phyloP scores from a whole-genome alignment of 495 filamentous ascomycete genomes.

The Articulospora tetracladia region DNA sequence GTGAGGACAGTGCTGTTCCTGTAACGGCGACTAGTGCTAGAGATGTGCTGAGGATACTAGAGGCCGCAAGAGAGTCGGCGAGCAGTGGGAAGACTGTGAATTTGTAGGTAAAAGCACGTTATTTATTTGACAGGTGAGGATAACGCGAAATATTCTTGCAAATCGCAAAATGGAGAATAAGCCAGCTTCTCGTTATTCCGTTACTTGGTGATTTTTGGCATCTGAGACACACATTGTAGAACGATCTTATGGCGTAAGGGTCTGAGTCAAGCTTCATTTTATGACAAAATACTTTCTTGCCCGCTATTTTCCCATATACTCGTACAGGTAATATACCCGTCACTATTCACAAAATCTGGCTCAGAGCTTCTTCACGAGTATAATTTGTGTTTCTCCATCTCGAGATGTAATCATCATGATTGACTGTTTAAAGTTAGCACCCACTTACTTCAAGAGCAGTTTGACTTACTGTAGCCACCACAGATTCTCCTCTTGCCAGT shows the following conservation, averaged over 20 bases:
- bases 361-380: slow-evolving; percentile 48
- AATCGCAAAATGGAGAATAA: no score
- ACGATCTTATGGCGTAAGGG: no score
- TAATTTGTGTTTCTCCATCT: slow-evolving; percentile 69
- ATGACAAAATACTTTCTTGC: no score
- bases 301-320: no score
- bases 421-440: slow-evolving; percentile 50
- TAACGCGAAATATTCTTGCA: no score
- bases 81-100: slow-evolving; percentile 55
- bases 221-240: no score
- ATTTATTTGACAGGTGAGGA: not conserved
- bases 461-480: slow-evolving; percentile 75
- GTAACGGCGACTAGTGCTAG: slow-evolving; percentile 69
- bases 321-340: not conserved
- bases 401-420: slow-evolving; percentile 82
- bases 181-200: no score
- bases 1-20: slow-evolving; percentile 55
- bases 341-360: slow-evolving; percentile 22
- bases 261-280: no score
- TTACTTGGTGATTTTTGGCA: no score
- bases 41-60: slow-evolving; percentile 71
- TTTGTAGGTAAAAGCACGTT: slow-evolving; percentile 2
- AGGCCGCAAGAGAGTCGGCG: slow-evolving; percentile 66
- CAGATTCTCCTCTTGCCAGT: slow-evolving; percentile 82
- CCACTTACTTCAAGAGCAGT: not conserved